Conservation (phyloP, 805 yeast genomes). For the Jamesozyma piceae region DNA sequence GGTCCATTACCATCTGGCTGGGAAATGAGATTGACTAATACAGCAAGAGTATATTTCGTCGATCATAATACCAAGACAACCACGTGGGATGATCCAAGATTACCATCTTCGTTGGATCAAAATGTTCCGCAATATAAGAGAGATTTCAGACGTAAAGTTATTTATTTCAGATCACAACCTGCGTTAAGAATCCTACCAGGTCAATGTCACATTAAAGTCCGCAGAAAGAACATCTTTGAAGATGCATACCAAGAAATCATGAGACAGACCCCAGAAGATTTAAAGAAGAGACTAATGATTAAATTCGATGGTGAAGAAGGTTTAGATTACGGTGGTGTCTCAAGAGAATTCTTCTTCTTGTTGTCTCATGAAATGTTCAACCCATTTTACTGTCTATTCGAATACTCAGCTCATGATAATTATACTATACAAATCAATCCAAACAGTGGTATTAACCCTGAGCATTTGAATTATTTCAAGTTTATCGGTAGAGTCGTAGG, state of each 20-base stretch:
- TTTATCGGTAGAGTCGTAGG: slow-evolving; percentile 98
- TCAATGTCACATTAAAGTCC: slow-evolving; percentile 95
- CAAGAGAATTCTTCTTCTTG: slow-evolving; percentile 93
- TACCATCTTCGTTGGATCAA: slow-evolving; percentile 94
- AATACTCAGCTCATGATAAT: slow-evolving; percentile 95
- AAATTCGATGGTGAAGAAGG: slow-evolving; percentile 99
- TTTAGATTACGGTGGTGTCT: slow-evolving; percentile 98
- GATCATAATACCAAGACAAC: slow-evolving; percentile 99
- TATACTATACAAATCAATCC: slow-evolving; percentile 97
- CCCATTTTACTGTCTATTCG: slow-evolving; percentile 94
- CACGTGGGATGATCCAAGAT: slow-evolving; percentile 99
- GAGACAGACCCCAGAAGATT: slow-evolving; percentile 98
- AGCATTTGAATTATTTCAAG: slow-evolving; percentile 94
- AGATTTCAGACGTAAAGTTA: slow-evolving; percentile 94
- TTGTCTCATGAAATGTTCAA: slow-evolving; percentile 97
- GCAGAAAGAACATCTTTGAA: slow-evolving; percentile 93
- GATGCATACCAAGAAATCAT: slow-evolving; percentile 96
- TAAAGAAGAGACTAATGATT: slow-evolving; percentile 95
- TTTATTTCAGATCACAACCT: slow-evolving; percentile 96
- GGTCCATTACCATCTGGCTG: slow-evolving; percentile 98
- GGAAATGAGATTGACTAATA: slow-evolving; percentile 99
- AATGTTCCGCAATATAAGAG: slow-evolving; percentile 98
- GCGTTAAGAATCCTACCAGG: slow-evolving; percentile 96
- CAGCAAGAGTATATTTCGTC: slow-evolving; percentile 96
- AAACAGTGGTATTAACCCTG: slow-evolving; percentile 93